A percentile compares a stretch with the other conserved stretches of the same genome.
These are phyloP conservation scores for Magnaporthiopsis incrustans DNA, from an alignment of 2,329 filamentous ascomycete species.

Conservation along the genomic window DNA sequence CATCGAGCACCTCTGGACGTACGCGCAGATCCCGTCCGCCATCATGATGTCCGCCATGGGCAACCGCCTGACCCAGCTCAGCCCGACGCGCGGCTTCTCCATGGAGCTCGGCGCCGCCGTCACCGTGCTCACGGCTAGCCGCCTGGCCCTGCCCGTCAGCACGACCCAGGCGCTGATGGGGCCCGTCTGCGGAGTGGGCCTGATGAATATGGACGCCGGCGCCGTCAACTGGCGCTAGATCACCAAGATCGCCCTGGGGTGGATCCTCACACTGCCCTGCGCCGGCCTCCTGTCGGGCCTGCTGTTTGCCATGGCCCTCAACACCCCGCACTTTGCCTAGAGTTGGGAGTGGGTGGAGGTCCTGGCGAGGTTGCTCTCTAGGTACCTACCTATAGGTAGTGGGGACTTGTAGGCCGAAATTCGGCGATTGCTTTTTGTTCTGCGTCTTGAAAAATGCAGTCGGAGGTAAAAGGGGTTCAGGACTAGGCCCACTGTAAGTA, in stretches of 20 bases:
- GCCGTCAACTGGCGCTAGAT: conserved; percentile 20
- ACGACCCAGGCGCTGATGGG: conserved; percentile 21
- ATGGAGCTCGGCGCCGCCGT: conserved; percentile 33
- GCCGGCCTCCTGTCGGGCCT: conserved; percentile 18
- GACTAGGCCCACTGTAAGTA: too few species aligned
- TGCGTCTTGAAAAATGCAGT: too few species aligned
- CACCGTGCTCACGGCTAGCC: conserved; percentile 17
- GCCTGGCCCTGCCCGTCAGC: conserved; percentile 18
- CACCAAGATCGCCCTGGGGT: conserved; percentile 19
- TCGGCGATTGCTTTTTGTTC: too few species aligned
- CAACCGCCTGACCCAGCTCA: conserved; percentile 32
- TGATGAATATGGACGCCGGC: conserved; percentile 17
- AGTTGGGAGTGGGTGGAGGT: too few species aligned
- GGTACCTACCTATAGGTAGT: too few species aligned
- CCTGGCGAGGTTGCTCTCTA: too few species aligned
- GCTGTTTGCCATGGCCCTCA: conserved; percentile 18
- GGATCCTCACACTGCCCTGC: conserved; percentile 17
- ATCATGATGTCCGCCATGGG: conserved; percentile 28
- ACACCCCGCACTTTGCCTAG: conserved; percentile 6
- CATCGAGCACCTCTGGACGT: conserved; percentile 39
- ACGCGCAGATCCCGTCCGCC: conserved; percentile 30
- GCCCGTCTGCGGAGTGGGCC: conserved; percentile 17
- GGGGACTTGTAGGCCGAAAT: too few species aligned
- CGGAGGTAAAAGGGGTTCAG: too few species aligned
- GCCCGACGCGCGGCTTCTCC: conserved; percentile 26